Conservation (phyloP, 1,139 yeast species). For the Pneumocystis sp. region DNA sequence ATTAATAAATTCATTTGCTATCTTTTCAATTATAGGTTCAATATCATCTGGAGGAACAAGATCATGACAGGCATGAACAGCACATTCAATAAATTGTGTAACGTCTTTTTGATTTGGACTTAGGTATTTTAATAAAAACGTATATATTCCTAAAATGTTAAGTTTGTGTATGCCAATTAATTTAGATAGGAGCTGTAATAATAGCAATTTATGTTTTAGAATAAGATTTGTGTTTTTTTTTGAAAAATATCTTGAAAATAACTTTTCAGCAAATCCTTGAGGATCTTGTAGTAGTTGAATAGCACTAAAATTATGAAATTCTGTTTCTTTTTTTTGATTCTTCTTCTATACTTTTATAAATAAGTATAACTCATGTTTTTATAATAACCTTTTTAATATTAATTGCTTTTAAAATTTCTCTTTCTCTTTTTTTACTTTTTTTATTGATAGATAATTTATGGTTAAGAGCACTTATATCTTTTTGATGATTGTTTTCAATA, state of each 20-base stretch:
- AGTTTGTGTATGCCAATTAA: slow-evolving; percentile 88
- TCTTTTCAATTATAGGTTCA: slow-evolving; percentile 62
- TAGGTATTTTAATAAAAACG: slow-evolving; percentile 44
- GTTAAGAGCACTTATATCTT: slow-evolving; percentile 36
- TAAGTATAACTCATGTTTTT: slow-evolving; percentile 4
- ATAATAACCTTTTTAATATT: slow-evolving; percentile 26
- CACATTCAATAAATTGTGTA: slow-evolving; percentile 90
- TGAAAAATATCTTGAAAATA: slow-evolving; percentile 58
- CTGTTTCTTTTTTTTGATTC: slow-evolving; percentile 38
- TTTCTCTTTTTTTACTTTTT: slow-evolving; percentile 64
- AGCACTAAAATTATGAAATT: slow-evolving; percentile 81
- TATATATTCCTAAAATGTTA: slow-evolving; percentile 74
- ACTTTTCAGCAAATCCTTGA: slow-evolving; percentile 85
- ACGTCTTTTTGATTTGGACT: slow-evolving; percentile 91
- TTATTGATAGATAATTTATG: slow-evolving; percentile 77
- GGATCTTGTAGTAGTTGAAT: slow-evolving; percentile 89
- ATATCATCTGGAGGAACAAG: slow-evolving; percentile 90
- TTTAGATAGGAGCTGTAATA: slow-evolving; percentile 75
- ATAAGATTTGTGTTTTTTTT: slow-evolving; percentile 48
- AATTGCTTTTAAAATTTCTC: slow-evolving; percentile 58
- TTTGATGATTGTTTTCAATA: slow-evolving; percentile 25
- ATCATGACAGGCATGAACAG: slow-evolving; percentile 94
- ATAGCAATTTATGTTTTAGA: slow-evolving; percentile 74
- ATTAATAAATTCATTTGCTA: slow-evolving; percentile 93
- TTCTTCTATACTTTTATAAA: slow-evolving; percentile 23